phyloP scores from a whole-genome alignment of 345 rosid genomes.

The Eucalyptus polyanthemos region DNA sequence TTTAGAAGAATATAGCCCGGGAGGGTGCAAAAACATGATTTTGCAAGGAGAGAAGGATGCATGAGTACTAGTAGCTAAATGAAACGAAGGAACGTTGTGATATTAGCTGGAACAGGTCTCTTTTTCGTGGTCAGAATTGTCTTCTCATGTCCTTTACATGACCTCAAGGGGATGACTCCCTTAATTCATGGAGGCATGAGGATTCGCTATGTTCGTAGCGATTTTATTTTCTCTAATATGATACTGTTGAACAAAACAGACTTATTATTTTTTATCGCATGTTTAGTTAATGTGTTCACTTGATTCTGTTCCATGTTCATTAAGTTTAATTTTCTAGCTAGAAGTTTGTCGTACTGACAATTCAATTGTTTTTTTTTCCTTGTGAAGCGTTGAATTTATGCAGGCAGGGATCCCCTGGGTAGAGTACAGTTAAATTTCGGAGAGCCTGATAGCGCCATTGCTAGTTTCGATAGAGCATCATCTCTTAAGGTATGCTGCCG shows the following conservation, averaged over 20 bases:
- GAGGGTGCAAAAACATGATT: neutral
- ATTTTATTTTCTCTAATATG: neutral
- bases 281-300: neutral
- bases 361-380: neutral
- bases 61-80: neutral
- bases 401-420: constrained; percentile 89
- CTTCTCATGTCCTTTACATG: neutral
- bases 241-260: neutral
- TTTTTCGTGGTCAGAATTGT: neutral
- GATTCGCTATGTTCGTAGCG: neutral
- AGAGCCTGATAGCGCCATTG: constrained; percentile 74
- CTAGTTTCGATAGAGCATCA: constrained; percentile 61
- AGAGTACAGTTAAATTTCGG: constrained; percentile 89
- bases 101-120: neutral
- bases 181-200: neutral
- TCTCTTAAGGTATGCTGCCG: constrained; percentile 37
- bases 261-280: neutral
- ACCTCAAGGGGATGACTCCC: neutral
- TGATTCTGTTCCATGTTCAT: neutral
- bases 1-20: neutral
- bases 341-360: neutral
- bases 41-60: neutral
- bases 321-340: neutral
- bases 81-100: neutral
- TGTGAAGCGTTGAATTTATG: neutral